These are phyloP conservation scores for Sanghuangporus weigelae DNA, from an alignment of 1,284 basidiomycete species.

Conservation along the genomic window DNA sequence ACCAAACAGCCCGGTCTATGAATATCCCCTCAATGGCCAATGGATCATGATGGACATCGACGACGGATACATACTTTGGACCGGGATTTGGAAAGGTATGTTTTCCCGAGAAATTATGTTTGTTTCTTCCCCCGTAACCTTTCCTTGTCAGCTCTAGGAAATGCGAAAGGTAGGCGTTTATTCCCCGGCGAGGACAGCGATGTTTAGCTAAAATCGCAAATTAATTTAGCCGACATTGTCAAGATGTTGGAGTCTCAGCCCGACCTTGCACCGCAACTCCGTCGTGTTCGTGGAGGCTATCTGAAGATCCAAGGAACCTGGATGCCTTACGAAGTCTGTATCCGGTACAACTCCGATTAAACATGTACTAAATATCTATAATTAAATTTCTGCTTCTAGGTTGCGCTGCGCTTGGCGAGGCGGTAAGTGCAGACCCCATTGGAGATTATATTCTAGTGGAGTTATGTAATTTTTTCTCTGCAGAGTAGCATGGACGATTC, in stretches of 20 bases:
- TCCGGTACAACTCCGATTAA: conserved; percentile 7
- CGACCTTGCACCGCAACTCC: conserved; percentile 72
- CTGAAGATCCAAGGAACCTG: conserved; percentile 86
- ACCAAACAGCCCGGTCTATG: conserved; percentile 68
- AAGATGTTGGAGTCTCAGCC: conserved; percentile 87
- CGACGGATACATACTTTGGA: conserved; percentile 83
- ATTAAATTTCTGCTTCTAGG: conserved; percentile 32
- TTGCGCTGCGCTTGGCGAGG: conserved; percentile 68
- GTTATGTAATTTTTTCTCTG: conserved; percentile 21
- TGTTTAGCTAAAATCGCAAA: conserved; percentile 11
- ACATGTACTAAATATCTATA: conserved; percentile 1
- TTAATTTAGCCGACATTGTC: conserved; percentile 71
- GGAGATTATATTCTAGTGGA: conserved; percentile 7
- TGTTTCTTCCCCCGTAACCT: background rate
- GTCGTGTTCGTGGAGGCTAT: conserved; percentile 80
- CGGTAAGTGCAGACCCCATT: conserved; percentile 42
- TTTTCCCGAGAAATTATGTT: background rate
- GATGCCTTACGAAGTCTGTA: conserved; percentile 77
- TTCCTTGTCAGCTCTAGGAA: conserved; percentile 58
- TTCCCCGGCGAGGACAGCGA: conserved; percentile 4
- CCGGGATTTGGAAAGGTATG: conserved; percentile 83
- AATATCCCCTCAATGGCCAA: conserved; percentile 80
- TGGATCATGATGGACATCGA: conserved; percentile 94
- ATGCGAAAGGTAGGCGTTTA: conserved; percentile 64
- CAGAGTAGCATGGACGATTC: conserved; percentile 86